These are phyloP conservation scores for Trametes polyzona DNA, from an alignment of 1,284 basidiomycete genomes.

Conservation along the genomic window DNA sequence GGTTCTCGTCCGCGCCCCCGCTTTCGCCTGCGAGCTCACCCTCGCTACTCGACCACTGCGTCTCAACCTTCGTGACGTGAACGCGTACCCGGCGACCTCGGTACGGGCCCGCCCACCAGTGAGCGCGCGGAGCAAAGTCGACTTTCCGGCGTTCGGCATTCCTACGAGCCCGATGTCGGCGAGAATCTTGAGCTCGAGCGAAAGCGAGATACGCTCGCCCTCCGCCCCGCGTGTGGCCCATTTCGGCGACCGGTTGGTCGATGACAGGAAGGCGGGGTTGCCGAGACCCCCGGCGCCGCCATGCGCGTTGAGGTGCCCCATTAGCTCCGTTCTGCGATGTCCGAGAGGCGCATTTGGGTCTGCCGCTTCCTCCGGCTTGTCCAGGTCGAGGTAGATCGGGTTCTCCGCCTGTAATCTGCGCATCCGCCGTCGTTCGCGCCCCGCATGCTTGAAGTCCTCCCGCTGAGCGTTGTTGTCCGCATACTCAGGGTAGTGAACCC, in stretches of 20 bases:
- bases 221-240: slow-evolving; percentile 81
- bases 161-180: slow-evolving; percentile 96
- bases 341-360: slow-evolving; percentile 66
- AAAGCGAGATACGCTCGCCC: slow-evolving; percentile 83
- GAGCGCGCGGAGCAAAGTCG: slow-evolving; percentile 87
- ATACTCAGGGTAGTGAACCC: slow-evolving; percentile 80
- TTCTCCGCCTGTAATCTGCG: slow-evolving; percentile 46
- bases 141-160: slow-evolving; percentile 92
- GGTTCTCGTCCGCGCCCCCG: no score
- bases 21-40: no score
- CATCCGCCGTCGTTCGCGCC: slow-evolving; percentile 58
- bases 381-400: slow-evolving; percentile 64
- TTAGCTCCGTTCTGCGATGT: slow-evolving; percentile 57
- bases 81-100: slow-evolving; percentile 90
- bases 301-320: slow-evolving; percentile 73
- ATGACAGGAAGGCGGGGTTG: slow-evolving; percentile 84
- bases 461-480: slow-evolving; percentile 64
- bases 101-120: slow-evolving; percentile 86
- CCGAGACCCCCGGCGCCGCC: slow-evolving; percentile 90
- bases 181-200: slow-evolving; percentile 93
- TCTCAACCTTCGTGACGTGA: no score
- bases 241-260: slow-evolving; percentile 75
- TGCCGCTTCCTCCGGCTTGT: slow-evolving; percentile 51
- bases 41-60: no score
- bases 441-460: slow-evolving; percentile 78